phyloP scores from a whole-genome alignment of 352 stramenopile species.

The Elongisporangium anandrum region DNA sequence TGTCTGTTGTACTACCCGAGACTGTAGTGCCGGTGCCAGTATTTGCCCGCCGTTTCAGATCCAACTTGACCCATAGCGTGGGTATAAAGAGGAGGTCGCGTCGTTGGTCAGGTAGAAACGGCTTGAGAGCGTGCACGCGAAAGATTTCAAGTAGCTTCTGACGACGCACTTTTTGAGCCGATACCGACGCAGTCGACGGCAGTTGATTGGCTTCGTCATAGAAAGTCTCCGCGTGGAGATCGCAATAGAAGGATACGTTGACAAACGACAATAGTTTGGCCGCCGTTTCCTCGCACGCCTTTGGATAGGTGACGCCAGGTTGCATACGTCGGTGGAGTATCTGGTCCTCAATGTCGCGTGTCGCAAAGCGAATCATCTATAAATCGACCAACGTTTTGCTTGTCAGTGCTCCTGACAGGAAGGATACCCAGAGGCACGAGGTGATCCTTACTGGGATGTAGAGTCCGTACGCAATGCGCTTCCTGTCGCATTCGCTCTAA shows the following conservation, averaged over 20 bases:
- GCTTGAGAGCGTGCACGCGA: conserved; percentile 23
- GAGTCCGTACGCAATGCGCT: conserved; percentile 47
- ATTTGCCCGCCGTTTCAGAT: conserved; percentile 23
- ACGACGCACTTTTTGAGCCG: not conserved
- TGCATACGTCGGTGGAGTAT: conserved; percentile 61
- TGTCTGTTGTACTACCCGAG: not conserved
- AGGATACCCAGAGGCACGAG: not conserved
- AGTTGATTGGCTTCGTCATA: conserved; percentile 6
- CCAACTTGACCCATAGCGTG: conserved; percentile 60
- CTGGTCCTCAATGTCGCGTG: conserved; percentile 46
- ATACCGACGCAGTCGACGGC: not conserved
- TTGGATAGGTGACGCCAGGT: conserved; percentile 40
- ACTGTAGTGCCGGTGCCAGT: not conserved
- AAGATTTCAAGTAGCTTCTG: conserved; percentile 21
- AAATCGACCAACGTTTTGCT: not conserved
- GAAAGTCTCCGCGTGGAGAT: conserved; percentile 36
- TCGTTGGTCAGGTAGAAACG: conserved; percentile 21
- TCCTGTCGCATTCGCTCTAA: conserved; percentile 38
- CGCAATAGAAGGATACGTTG: conserved; percentile 58
- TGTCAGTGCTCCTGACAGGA: not conserved
- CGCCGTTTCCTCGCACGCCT: conserved; percentile 12
- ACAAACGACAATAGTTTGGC: conserved; percentile 64
- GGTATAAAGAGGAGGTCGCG: conserved; percentile 47
- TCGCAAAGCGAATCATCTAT: conserved; percentile 52
- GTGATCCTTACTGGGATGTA: conserved; percentile 37